A percentile compares a stretch with the other conserved stretches of the same genome.
These are phyloP conservation scores for Penicillium sp. DNA, from an alignment of 2,329 filamentous ascomycete species.

Conservation along the genomic window DNA sequence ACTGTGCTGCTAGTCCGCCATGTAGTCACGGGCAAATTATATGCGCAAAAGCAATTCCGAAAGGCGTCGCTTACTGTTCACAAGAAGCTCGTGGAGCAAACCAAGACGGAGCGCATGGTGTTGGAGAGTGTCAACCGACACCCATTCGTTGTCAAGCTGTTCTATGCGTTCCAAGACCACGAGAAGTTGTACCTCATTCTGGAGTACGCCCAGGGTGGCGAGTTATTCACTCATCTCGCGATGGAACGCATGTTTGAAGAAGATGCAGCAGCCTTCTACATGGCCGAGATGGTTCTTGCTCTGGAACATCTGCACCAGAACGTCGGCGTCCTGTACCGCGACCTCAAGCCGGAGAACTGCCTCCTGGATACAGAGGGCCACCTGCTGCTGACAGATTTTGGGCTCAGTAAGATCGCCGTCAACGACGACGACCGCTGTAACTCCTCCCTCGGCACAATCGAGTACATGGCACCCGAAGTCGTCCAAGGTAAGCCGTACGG, in stretches of 20 bases:
- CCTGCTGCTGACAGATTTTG: constrained; percentile 91
- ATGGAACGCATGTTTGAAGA: constrained; percentile 95
- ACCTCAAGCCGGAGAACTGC: constrained; percentile 97
- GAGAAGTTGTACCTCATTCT: constrained; percentile 97
- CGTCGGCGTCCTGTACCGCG: constrained; percentile 90
- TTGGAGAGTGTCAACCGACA: constrained; percentile 94
- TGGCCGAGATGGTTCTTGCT: constrained; percentile 95
- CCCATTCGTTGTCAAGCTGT: constrained; percentile 96
- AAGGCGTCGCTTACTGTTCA: constrained; percentile 94
- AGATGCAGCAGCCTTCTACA: constrained; percentile 87
- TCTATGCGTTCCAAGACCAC: constrained; percentile 96
- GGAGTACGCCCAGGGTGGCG: constrained; percentile 94
- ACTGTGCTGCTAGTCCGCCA: constrained; percentile 94
- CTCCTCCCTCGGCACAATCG: constrained; percentile 87
- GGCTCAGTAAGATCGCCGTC: constrained; percentile 87
- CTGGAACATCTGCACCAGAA: constrained; percentile 88
- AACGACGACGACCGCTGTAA: constrained; percentile 68
- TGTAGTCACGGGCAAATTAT: constrained; percentile 76
- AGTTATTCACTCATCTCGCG: constrained; percentile 90
- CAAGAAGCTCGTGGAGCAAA: constrained; percentile 94
- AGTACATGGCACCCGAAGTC: constrained; percentile 98
- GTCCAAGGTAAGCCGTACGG: constrained; percentile 84
- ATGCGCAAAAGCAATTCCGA: constrained; percentile 97
- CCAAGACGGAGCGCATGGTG: constrained; percentile 91
- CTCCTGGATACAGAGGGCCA: constrained; percentile 88